These are phyloP conservation scores for Cardamine chenopodiifolia DNA, from an alignment of 345 rosid species.

Conservation along the genomic window DNA sequence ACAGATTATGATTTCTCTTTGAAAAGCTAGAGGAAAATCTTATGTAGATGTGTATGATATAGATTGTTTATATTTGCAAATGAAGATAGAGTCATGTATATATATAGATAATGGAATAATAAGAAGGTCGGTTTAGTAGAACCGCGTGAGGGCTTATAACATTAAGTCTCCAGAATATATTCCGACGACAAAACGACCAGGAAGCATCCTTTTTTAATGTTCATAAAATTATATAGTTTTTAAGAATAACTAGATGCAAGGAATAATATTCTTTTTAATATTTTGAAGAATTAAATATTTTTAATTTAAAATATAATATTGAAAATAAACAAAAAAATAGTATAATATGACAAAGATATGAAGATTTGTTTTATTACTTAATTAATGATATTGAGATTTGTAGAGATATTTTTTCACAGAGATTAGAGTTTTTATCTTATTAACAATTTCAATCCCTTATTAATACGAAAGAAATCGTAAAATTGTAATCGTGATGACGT, in stretches of 20 bases:
- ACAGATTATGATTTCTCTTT: not conserved
- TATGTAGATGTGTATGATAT: not conserved
- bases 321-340: not conserved
- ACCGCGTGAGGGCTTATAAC: conserved; percentile 32
- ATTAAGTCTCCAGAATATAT: conserved; percentile 9
- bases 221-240: not conserved
- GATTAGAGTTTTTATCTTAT: not conserved
- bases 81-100: not conserved
- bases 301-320: not conserved
- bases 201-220: conserved; percentile 20
- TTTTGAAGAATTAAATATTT: not conserved
- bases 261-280: not conserved
- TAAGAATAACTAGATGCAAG: not conserved
- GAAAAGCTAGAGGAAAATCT: not conserved
- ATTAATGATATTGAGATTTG: not conserved
- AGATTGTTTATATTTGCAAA: not conserved
- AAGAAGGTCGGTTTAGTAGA: conserved; percentile 35
- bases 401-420: not conserved
- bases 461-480: not conserved
- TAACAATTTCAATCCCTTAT: not conserved
- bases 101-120: not conserved
- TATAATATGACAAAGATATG: not conserved
- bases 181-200: not conserved
- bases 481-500: not conserved
- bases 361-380: not conserved